These are phyloP conservation scores for Solanum okadae DNA, from an alignment of 257 asterid genomes.

Conservation along the genomic window DNA sequence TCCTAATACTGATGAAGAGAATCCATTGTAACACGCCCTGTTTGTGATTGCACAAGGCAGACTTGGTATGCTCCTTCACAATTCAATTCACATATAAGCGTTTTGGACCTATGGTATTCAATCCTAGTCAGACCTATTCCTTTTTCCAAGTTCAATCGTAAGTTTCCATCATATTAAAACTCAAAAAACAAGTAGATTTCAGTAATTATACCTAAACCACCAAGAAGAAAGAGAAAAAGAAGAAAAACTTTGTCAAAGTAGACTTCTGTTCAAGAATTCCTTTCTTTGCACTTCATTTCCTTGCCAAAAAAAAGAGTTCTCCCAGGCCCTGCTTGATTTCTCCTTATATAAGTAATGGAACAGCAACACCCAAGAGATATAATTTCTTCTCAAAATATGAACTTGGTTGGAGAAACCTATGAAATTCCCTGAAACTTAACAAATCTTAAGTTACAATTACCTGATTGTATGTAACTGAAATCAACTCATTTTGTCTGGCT, in stretches of 20 bases:
- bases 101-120: not conserved
- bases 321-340: not conserved
- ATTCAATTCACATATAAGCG: not conserved
- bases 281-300: not conserved
- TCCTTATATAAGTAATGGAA: not conserved
- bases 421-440: not conserved
- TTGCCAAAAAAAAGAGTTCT: not conserved
- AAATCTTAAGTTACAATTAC: not conserved
- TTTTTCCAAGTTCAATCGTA: not conserved
- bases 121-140: not conserved
- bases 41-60: not conserved
- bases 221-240: not conserved
- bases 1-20: not conserved
- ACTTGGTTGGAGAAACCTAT: not conserved
- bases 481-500: not conserved
- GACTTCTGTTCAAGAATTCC: not conserved
- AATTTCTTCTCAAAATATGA: not conserved
- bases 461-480: not conserved
- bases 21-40: not conserved
- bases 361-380: not conserved
- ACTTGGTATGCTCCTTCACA: not conserved
- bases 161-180: not conserved
- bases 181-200: not conserved
- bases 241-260: not conserved
- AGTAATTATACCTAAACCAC: not conserved